Evolutionary conservation across 1,284 basidiomycete genomes (phyloP), one percentile per base, ranked within the genome.

Genomic region (Tilletia horrida): DNA sequence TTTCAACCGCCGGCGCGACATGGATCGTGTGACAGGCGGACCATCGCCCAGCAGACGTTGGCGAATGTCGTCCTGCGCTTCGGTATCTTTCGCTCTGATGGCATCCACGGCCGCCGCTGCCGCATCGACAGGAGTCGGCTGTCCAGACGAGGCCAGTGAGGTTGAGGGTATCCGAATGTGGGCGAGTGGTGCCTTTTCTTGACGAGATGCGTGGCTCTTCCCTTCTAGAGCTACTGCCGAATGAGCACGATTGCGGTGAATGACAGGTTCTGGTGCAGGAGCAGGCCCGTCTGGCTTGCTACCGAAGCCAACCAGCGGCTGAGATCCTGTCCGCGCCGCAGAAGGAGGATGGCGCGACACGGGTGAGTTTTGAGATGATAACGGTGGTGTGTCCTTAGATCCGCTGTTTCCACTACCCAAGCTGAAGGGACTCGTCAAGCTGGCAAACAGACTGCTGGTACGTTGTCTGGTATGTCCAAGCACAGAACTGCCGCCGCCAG

Each of bases 31-130:
- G 14, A 11, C 55, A 59, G 25, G 2, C 29, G n/a, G 9, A 18
- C 14, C 13, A 16, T 59, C 55, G 9, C 55, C 55, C 9, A 59
- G 16, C 29, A 59, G 55, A 8, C 27, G 35, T 13, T 59, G 35
- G 13, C 55, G 55, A 14, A 59, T 18, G 55, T 59, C 55, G 9
- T 59, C 55, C 55, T 31, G 25, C 13, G 55, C 55, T 29, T 59
- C 55, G 16, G 27, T 59, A 29, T 59, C 55, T 29, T 29, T 25
- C 29, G 55, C 27, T 27, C 31, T 59, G 55, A 59, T 59, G 9
- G 55, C 55, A 29, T 59, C 55, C 55, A 35, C 55, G 35, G 55
- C 55, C 29, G 55, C 55, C 13, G 55, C 55, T 14, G 55, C 14
- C 13, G 23, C 50, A n/a, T 40, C 35, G 35, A 40, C 35, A 40